Base-by-base conservation (phyloP, 176 grass and related monocot species). In the Carex kokanica region DNA sequence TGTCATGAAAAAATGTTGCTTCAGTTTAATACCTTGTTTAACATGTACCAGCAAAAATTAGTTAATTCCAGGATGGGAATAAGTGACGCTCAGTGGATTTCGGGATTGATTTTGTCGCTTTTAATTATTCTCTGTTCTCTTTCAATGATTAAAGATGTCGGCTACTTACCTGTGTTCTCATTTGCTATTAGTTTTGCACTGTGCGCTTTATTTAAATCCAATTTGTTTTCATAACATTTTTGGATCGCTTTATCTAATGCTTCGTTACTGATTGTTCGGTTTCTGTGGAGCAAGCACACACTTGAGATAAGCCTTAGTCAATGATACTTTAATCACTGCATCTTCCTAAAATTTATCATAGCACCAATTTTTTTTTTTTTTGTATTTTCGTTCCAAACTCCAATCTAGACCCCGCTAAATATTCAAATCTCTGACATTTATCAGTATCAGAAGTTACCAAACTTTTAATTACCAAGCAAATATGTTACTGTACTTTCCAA, bases 141-240 rank as follows among this genome's bases (percentile, higher is more conserved):
- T 29, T 82, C 80, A 82, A 82, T 82, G 80, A 82, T 82, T 68
- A 82, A 82, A 82, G 61, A 82, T 82, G 80, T 82, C 80, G 57
- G 80, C 80, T 82, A 82, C 80, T 82, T 32, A 68, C 21, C 13
- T 32, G 36, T 82, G 38, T 82, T 82, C 60, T 67, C 63, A 82
- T 82, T 82, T 67, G 80, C 63, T 65, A 31, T 6, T 67, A n/a
- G 25, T 82, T 52, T 51, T 82, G 61, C 63, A 65, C 41, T 82
- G 24, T 82, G 4, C 12, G 6, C 59, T 66, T 82, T 67, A 67
- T 82, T 38, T 43, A 13, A 63, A 41, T 63, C 32, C 57, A 11
- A 78, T 61, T 81, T 62, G 18, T 81, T 81, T 58, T 60, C 17
- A 14, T 62, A 13, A 61, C 20, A 81, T 45, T 81, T 60, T 62